A percentile compares a stretch with the other conserved stretches of the same genome.
phyloP scores from a whole-genome alignment of 1,284 basidiomycete species.

The Pseudozyma hubeiensis region DNA sequence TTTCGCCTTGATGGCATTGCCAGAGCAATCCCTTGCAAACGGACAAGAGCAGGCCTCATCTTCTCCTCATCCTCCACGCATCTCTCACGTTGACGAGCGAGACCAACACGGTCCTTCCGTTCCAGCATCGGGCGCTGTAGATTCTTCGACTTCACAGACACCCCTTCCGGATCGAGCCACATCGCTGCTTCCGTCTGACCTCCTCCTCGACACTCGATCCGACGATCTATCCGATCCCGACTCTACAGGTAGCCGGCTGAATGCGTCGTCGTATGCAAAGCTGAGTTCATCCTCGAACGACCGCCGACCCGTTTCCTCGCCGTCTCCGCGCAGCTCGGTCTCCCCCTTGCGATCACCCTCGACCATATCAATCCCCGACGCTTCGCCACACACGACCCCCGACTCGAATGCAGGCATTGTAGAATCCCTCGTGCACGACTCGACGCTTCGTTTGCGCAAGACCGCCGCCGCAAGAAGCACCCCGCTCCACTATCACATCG shows the following conservation, averaged over 20 bases:
- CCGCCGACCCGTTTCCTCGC: background rate
- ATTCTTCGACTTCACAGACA: background rate
- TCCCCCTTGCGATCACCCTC: background rate
- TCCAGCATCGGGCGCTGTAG: background rate
- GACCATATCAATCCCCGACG: background rate
- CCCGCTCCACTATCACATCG: no score
- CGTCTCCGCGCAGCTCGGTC: background rate
- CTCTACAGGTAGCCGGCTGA: background rate
- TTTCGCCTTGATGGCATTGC: slow-evolving; percentile 41
- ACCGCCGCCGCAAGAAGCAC: background rate
- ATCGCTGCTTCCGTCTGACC: background rate
- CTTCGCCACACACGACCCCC: background rate
- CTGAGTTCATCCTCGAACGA: background rate
- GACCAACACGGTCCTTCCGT: background rate
- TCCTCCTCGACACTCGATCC: no score
- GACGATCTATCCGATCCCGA: no score
- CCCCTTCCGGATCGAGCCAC: background rate
- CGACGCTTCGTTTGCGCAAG: slow-evolving; percentile 34
- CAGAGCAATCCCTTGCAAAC: slow-evolving; percentile 8
- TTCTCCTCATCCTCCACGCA: background rate
- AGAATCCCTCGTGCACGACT: slow-evolving; percentile 1
- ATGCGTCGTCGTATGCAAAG: background rate
- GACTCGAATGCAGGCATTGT: slow-evolving; percentile 1
- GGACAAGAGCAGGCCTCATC: slow-evolving; percentile 32
- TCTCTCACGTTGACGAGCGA: background rate